Evolutionary conservation across 108 stramenopile species (phyloP), one percentile per base, ranked within the genome.

Genomic region (Skeletonema tropicum): DNA sequence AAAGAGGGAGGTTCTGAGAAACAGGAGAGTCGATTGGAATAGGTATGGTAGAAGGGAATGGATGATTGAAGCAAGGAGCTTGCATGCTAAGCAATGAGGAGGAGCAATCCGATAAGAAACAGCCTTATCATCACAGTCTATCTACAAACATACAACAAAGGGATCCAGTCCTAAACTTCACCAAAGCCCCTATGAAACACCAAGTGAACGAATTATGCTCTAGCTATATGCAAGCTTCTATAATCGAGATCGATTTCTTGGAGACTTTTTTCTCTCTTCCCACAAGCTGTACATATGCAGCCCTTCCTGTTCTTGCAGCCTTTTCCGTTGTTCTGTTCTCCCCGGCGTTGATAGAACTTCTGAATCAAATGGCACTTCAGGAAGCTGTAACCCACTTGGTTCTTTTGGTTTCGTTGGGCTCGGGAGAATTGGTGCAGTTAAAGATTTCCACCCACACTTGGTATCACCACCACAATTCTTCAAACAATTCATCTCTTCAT

Each of bases 371-470:
- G 48, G 45, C 45, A 68, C 60, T 3, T 72, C 62, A 2, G 79
- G 79, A 6, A 80, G 65, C 31, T 35, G 35, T 12, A 68, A 58
- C 14, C 79, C 79, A 64, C 79, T 80, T 1, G 79, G 60, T 38
- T 80, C 79, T 62, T 80, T 80, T 9, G 67, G 79, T 69, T 64
- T 30, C 33, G 67, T 38, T 31, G 79, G 79, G 19, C 38, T 38
- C 38, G 38, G 38, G 38, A 38, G 38, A 38, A 38, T 38, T 11
- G 38, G 38, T 2, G 6, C 23, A 23, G 21, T 23, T 23, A 52
- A 52, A 23, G 23, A 52, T 52, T 1, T 9, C 52, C 19, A 52
- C 17, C 48, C n/a, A 64, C 52, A 14, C 39, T 74, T 76, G 32
- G 68, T 61, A 15, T 62, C 65, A 58, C 49, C 58, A 23, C n/a